Base-by-base conservation (phyloP, 768 basidiomycete species). In the Lyophyllum atratum region DNA sequence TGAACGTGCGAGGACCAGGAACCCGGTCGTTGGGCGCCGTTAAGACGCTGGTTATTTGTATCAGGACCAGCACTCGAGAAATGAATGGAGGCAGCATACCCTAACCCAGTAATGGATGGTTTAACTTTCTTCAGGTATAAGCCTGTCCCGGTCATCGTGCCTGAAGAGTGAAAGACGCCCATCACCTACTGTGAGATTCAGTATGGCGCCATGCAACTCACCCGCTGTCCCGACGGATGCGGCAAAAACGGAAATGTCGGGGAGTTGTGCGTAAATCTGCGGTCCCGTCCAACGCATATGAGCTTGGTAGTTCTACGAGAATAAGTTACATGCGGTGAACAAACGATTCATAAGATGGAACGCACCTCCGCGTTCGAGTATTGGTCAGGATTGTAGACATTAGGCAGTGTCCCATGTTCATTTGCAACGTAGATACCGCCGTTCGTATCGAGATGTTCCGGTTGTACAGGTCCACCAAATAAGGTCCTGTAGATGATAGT, bases 201-300 rank as follows among this genome's bases (percentile, higher is more conserved):
- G 31, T 28, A 50, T 52, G 26, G 34, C n/a, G 21, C 7, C 14
- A 9, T 11, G 28, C 6, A 24, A 31, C 44, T 31, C 47, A 64
- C 66, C 66, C 1, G 64, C 60, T 10, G 66, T 68, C 22, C 66
- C 64, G 26, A 68, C 58, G 7, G 59, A 62, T 7, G 66, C 61
- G 17, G 66, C 60, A 54, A 68, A 66, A 4, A 64, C 63, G 14
- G 62, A 62, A 31, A 68, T 55, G 29, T 48, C 55, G 24, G 66
- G 66, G 24, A 67, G 49, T 51, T 68, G 66, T n/a, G 64, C 54
- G n/a, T 60, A 24, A 12, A 68, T 64, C 46, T 68, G 66, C 6
- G 66, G 66, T 12, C 66, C 66, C 2, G 64, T 68, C 66, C 66
- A 68, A 21, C 66, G 62, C 59, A 64, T 63, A 42, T 68, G 66